Conservation (phyloP, 139 green algal genomes). For the Zygnema circumcarinatum region DNA sequence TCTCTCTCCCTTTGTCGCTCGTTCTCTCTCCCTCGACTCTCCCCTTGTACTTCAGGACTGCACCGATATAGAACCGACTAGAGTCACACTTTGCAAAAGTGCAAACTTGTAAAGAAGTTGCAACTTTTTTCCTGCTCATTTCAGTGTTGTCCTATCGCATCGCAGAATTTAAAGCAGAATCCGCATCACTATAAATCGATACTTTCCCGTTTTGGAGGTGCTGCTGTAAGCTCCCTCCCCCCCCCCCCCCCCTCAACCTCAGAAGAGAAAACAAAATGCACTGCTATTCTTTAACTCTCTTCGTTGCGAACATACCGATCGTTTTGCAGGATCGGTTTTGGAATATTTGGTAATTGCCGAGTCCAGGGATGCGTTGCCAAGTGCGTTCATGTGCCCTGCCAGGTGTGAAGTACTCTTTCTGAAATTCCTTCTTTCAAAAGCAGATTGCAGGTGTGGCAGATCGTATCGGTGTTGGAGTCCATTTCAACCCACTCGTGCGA, state of each 20-base stretch:
- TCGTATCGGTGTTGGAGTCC: slow-evolving; percentile 74
- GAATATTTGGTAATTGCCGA: too few relatives aligned
- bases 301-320: too few relatives aligned
- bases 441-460: slow-evolving; percentile 68
- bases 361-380: slow-evolving; percentile 61
- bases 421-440: too few relatives aligned
- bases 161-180: slow-evolving; percentile 78
- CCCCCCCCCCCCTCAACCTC: not conserved
- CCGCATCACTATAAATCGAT: slow-evolving; percentile 70
- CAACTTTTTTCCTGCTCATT: not conserved
- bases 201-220: not conserved
- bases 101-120: not conserved
- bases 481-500: slow-evolving; percentile 84
- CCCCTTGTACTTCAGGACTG: not conserved
- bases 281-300: not conserved
- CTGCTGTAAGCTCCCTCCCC: not conserved
- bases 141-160: not conserved
- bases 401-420: too few relatives aligned
- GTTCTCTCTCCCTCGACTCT: not conserved
- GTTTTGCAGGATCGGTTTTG: too few relatives aligned
- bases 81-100: too few relatives aligned
- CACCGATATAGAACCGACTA: too few relatives aligned
- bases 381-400: slow-evolving; percentile 62
- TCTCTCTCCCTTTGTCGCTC: not conserved
- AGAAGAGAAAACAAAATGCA: not conserved